Base-by-base conservation (phyloP, 2,329 filamentous ascomycete species). In the Seiridium cupressi region DNA sequence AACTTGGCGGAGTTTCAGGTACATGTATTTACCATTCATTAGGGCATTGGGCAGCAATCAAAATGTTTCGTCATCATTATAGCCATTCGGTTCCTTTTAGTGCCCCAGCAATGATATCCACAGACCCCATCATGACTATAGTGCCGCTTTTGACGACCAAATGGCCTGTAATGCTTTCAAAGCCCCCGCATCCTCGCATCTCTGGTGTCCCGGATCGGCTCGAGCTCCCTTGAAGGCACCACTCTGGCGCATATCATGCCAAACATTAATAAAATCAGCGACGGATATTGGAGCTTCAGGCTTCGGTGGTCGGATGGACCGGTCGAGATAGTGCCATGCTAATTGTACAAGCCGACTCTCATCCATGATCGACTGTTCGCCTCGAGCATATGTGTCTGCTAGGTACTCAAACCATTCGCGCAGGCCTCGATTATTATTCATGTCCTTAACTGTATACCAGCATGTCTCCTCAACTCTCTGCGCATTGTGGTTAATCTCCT, bases 291-390 rank as follows among this genome's bases (percentile, higher is more conserved):
- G 44, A 10, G 57, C 59, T 1, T 31, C 6, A 0, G 68, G 69
- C 13, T 60, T 51, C 9, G 64, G 63, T 0, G 64, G 65, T 0
- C 69, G 64, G 5, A 72, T 36, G 9, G 64, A 58, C 2, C 70
- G 66, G 42, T 72, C 70, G 1, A 72, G 58, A 35, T 71, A 71
- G 2, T 62, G 59, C 69, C 69, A 72, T 1, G 67, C 68, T 1
- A 72, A 61, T n/a, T 68, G 53, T 0, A 71, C 60, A 3, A 72
- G 58, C 31, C 69, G 69, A 1, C 13, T 4, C 35, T 72, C 66
- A 2, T 69, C 68, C 11, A 38, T 35, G 6, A 65, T 64, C 26
- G 64, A 48, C 32, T 36, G 32, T 4, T 65, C 61, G 2, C 59
- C 38, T 13, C 69, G 65, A 5, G 55, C 32, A 51, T 65, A 65